Evolutionary conservation across 352 stramenopile species (phyloP).

Genomic region (Globisporangium iwayamae): DNA sequence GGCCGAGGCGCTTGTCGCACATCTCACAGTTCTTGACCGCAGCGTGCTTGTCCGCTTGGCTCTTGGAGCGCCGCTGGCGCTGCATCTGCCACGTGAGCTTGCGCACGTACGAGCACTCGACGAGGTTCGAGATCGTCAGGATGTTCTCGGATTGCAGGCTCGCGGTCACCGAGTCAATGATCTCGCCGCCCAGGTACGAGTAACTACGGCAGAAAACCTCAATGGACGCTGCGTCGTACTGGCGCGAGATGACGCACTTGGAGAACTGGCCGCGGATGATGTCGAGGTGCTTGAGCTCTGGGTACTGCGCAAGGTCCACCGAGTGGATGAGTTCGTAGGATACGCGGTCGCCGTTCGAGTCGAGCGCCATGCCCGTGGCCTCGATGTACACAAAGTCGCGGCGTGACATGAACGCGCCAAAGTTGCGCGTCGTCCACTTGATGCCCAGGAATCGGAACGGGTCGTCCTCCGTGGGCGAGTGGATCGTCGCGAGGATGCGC

Average conservation of each 20-base stretch:
- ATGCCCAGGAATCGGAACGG: conserved; percentile 51
- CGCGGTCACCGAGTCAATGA: conserved; percentile 28
- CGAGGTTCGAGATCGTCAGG: conserved; percentile 21
- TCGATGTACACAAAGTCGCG: conserved; percentile 32
- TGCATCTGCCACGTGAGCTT: conserved; percentile 44
- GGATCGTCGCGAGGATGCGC: conserved; percentile 38
- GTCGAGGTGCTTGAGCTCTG: conserved; percentile 22
- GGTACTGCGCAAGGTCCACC: conserved; percentile 13
- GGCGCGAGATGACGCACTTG: conserved; percentile 48
- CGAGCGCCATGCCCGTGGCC: conserved; percentile 17
- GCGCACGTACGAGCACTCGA: conserved; percentile 50
- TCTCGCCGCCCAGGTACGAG: conserved; percentile 33
- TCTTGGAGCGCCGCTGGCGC: conserved; percentile 11
- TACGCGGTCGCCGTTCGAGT: conserved; percentile 16
- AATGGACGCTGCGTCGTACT: conserved; percentile 31
- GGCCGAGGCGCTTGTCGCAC: conserved; percentile 34
- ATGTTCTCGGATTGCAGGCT: conserved; percentile 25
- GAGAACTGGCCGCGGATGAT: conserved; percentile 43
- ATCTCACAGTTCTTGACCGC: conserved; percentile 17
- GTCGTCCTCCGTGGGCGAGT: conserved; percentile 35
- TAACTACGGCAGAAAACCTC: conserved; percentile 48
- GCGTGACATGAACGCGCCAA: conserved; percentile 34
- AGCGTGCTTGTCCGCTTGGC: conserved; percentile 14
- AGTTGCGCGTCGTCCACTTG: conserved; percentile 36
- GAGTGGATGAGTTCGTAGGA: conserved; percentile 18